These are phyloP conservation scores for Ogataea degrootiae DNA, from an alignment of 805 yeast species.

Conservation along the genomic window DNA sequence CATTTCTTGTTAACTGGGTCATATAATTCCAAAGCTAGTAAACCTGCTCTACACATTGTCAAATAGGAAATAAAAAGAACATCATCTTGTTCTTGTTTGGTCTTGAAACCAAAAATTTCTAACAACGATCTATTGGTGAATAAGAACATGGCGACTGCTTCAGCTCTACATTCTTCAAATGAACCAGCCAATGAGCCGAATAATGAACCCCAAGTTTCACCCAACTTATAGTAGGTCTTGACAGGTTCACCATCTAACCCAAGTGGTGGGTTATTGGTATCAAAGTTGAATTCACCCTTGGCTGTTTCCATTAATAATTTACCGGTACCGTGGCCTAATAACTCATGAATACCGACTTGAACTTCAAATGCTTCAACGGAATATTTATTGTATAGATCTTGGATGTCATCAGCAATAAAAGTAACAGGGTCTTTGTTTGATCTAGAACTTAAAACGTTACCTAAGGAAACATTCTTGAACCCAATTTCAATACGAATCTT, in stretches of 20 bases:
- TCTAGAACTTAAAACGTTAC: conserved; percentile 76
- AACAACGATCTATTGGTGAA: conserved; percentile 64
- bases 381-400: conserved; percentile 60
- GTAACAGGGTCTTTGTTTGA: conserved; percentile 66
- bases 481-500: conserved; percentile 81
- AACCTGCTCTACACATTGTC: conserved; percentile 86
- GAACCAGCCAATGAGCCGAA: conserved; percentile 83
- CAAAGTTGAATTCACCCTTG: conserved; percentile 69
- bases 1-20: conserved; percentile 77
- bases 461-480: conserved; percentile 84
- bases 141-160: conserved; percentile 78
- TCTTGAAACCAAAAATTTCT: conserved; percentile 65
- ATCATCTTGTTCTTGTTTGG: conserved; percentile 54
- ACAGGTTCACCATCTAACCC: conserved; percentile 60
- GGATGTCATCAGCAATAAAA: conserved; percentile 51
- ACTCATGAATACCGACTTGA: conserved; percentile 90
- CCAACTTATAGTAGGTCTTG: conserved; percentile 65
- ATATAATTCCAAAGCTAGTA: conserved; percentile 79
- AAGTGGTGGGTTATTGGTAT: conserved; percentile 54
- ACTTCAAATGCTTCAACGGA: conserved; percentile 84
- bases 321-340: conserved; percentile 90
- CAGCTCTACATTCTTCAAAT: conserved; percentile 92
- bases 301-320: conserved; percentile 59
- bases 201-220: conserved; percentile 87
- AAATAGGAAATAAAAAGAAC: conserved; percentile 64